A percentile compares a stretch with the other conserved stretches of the same genome.
phyloP scores from a whole-genome alignment of 2,329 filamentous ascomycete genomes.

The Colletotrichum eleusines region DNA sequence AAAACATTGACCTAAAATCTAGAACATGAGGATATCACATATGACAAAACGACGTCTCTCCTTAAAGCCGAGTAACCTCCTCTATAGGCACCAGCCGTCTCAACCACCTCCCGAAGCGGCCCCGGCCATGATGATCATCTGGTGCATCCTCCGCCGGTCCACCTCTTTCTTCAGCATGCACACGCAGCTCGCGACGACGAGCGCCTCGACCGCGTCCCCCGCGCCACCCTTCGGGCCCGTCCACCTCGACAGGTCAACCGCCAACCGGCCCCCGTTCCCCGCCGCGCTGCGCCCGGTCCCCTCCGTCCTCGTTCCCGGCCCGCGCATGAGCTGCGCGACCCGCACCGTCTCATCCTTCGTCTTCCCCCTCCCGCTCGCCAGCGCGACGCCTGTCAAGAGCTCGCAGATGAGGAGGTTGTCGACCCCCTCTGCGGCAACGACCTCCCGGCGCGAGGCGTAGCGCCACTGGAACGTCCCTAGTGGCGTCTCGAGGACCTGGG shows the following conservation, averaged over 20 bases:
- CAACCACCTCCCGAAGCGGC: constrained; percentile 43
- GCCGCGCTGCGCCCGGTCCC: constrained; percentile 55
- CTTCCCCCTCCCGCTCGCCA: too few species aligned
- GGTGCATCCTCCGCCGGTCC: constrained; percentile 65
- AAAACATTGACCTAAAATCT: too few species aligned
- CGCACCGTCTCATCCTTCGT: too few species aligned
- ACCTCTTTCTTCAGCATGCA: constrained; percentile 76
- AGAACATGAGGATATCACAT: too few species aligned
- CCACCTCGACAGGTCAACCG: constrained; percentile 57
- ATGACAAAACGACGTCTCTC: neutral
- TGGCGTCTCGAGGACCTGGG: constrained; percentile 59
- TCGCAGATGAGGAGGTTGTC: constrained; percentile 65
- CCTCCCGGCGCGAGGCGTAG: constrained; percentile 63
- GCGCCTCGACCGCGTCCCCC: constrained; percentile 58
- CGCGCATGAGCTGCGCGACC: constrained; percentile 60
- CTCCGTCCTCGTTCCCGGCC: constrained; percentile 52
- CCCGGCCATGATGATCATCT: constrained; percentile 60
- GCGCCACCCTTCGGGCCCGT: constrained; percentile 49
- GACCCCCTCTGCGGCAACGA: constrained; percentile 53
- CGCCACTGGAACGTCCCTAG: constrained; percentile 68
- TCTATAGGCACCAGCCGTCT: neutral
- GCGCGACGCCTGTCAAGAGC: constrained; percentile 52
- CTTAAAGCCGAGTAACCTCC: too few species aligned
- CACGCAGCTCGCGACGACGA: constrained; percentile 68
- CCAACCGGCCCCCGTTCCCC: constrained; percentile 64